Percentiles rank a stretch among this genome's conserved stretches.
Evolutionary conservation across 2,329 filamentous ascomycete genomes (phyloP).

Genomic region (Clarireedia monteithiana): DNA sequence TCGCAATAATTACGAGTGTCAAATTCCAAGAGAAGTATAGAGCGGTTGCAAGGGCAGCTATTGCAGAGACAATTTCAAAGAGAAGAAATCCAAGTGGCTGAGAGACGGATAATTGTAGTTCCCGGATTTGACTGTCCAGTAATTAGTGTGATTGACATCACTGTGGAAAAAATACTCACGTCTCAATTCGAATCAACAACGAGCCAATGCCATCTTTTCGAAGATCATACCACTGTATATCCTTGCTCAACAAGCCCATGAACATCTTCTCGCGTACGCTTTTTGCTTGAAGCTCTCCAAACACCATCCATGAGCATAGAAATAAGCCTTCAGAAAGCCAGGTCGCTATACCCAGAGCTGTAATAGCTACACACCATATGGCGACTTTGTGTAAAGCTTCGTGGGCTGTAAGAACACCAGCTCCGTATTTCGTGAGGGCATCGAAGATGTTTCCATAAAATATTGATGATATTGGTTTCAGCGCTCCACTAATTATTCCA

Average conservation of each 20-base stretch:
- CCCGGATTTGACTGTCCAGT: slow-evolving; percentile 61
- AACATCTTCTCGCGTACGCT: slow-evolving; percentile 60
- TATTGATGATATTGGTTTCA: slow-evolving; percentile 59
- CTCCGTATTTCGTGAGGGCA: slow-evolving; percentile 58
- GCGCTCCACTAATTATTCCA: slow-evolving; percentile 51
- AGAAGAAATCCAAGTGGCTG: slow-evolving; percentile 68
- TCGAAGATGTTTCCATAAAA: slow-evolving; percentile 71
- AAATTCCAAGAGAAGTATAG: slow-evolving; percentile 78
- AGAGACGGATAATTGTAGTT: slow-evolving; percentile 73
- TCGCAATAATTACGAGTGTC: slow-evolving; percentile 69
- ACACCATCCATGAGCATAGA: slow-evolving; percentile 64
- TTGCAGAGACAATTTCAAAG: slow-evolving; percentile 54
- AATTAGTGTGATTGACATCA: slow-evolving; percentile 12
- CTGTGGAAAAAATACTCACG: slow-evolving; percentile 41
- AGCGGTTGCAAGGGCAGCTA: slow-evolving; percentile 62
- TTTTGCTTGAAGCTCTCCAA: slow-evolving; percentile 73
- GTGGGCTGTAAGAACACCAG: slow-evolving; percentile 39
- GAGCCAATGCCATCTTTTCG: slow-evolving; percentile 64
- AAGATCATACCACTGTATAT: slow-evolving; percentile 77
- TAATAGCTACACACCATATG: slow-evolving; percentile 53
- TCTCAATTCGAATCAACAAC: slow-evolving; percentile 64
- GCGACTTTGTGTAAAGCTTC: slow-evolving; percentile 49
- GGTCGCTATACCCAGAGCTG: slow-evolving; percentile 53
- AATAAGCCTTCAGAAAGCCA: slow-evolving; percentile 63
- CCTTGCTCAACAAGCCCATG: slow-evolving; percentile 56